A percentile compares a stretch with the other conserved stretches of the same genome.
Conservation (phyloP, 331 rosid genomes). For the Ulmus americana region DNA sequence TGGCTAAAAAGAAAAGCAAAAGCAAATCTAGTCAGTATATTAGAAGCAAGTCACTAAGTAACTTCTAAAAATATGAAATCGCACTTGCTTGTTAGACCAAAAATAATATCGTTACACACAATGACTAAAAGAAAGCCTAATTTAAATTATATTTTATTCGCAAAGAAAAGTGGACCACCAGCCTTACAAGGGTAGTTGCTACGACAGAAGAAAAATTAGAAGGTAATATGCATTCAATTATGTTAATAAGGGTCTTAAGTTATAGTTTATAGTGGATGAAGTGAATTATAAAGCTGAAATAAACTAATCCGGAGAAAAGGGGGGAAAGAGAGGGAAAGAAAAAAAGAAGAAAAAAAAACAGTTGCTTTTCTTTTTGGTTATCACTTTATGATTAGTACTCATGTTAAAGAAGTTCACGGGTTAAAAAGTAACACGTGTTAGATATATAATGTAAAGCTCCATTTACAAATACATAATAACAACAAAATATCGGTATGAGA, state of each 20-base stretch:
- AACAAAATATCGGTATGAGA: background rate
- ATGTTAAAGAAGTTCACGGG: background rate
- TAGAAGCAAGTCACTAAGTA: background rate
- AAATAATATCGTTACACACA: too few species aligned
- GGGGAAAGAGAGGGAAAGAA: too few species aligned
- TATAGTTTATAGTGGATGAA: background rate
- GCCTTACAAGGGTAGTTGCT: background rate
- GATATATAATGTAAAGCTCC: background rate
- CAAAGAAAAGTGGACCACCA: background rate
- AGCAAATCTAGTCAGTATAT: conserved; percentile 1
- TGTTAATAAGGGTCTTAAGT: too few species aligned
- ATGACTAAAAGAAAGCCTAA: too few species aligned
- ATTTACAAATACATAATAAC: background rate
- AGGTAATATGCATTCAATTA: too few species aligned
- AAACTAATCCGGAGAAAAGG: background rate
- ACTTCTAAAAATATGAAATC: background rate
- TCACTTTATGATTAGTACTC: background rate
- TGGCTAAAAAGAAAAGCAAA: conserved; percentile 35
- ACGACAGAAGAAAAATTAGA: too few species aligned
- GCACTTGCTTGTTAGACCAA: background rate
- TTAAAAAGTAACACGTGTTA: background rate
- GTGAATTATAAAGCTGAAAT: background rate
- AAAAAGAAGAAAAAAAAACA: too few species aligned
- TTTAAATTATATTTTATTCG: background rate
- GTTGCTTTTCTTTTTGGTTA: background rate